Evolutionary conservation across 164 flowering plant species (phyloP), one percentile per base, ranked within the genome.

Genomic region (Cinnamomum chago): DNA sequence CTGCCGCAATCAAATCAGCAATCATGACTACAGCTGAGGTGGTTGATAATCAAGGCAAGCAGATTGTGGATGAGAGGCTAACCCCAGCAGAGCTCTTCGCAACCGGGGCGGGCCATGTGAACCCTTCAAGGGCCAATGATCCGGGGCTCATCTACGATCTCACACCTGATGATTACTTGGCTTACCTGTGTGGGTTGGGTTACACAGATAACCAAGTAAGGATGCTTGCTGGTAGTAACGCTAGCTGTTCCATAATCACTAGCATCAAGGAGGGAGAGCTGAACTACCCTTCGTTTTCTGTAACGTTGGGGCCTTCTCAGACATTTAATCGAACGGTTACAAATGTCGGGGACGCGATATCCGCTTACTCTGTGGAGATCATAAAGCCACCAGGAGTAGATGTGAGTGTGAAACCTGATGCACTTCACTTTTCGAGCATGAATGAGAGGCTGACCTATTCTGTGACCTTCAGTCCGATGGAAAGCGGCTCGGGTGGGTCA

Each of bases 101-200:
- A 11, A 81, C 64, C 0, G 89, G 89, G 5, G 72, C 89, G 2
- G 89, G 93, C 12, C 89, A 89, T 66, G 87, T 89, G 40, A 72
- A 72, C 50, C 73, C 73, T 20, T 27, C 51, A 11, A 58, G 17
- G 20, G 65, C 73, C 73, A 27, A 15, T 7, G 22, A 72, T 58
- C 66, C 65, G 12, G 73, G 73, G 47, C 73, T 70, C 27, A 25
- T 70, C 35, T 70, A 70, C 13, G 73, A 70, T 22, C 62, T 51
- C 51, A 30, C 7, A 5, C 62, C 73, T 0, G 76, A 80, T 18
- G 86, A 87, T 55, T 89, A 89, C 73, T 73, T 85, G 1, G 84
- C 90, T 51, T 87, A 86, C 58, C 70, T 89, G 0, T 89, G 92
- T 35, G 88, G 89, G 12, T 22, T 89, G 40, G 75, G 79, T 30